Percentiles rank a stretch among this genome's conserved stretches.
These are phyloP conservation scores for Lasiodiplodia gonubiensis DNA, from an alignment of 2,329 filamentous ascomycete genomes.

Conservation along the genomic window DNA sequence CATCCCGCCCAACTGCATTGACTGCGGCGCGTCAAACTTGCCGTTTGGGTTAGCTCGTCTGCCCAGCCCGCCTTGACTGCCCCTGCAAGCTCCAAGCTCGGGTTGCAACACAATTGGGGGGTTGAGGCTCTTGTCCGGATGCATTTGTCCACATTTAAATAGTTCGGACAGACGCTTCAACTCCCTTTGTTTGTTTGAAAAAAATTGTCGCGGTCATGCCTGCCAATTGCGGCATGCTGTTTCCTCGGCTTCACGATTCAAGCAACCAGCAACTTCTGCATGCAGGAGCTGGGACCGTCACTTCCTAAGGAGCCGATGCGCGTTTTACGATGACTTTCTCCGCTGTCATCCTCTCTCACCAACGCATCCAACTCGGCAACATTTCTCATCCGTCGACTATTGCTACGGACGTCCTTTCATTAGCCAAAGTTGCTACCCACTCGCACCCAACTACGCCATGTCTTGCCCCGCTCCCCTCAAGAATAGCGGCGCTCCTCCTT, in stretches of 20 bases:
- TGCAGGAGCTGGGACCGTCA: not conserved
- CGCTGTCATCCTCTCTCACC: not conserved
- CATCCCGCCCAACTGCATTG: not conserved
- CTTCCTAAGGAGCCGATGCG: not conserved
- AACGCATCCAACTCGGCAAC: not conserved
- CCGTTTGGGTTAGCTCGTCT: conserved; percentile 3
- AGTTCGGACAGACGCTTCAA: too few relatives aligned
- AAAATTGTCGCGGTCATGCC: not conserved
- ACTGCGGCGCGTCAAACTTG: conserved; percentile 10
- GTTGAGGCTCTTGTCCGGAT: too few relatives aligned
- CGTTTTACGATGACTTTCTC: not conserved
- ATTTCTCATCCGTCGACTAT: not conserved
- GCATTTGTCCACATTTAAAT: too few relatives aligned
- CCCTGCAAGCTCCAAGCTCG: not conserved
- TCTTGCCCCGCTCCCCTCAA: not conserved
- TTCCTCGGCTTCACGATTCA: not conserved
- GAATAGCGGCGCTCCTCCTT: too few relatives aligned
- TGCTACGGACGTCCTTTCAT: not conserved
- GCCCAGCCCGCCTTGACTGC: not conserved
- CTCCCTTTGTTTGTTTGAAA: too few relatives aligned
- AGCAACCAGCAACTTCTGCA: not conserved
- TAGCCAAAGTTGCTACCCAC: not conserved
- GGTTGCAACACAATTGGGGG: not conserved
- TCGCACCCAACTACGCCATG: not conserved
- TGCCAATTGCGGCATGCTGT: not conserved